phyloP scores from a whole-genome alignment of 139 green algal genomes.

The Pycnococcus provasolii region DNA sequence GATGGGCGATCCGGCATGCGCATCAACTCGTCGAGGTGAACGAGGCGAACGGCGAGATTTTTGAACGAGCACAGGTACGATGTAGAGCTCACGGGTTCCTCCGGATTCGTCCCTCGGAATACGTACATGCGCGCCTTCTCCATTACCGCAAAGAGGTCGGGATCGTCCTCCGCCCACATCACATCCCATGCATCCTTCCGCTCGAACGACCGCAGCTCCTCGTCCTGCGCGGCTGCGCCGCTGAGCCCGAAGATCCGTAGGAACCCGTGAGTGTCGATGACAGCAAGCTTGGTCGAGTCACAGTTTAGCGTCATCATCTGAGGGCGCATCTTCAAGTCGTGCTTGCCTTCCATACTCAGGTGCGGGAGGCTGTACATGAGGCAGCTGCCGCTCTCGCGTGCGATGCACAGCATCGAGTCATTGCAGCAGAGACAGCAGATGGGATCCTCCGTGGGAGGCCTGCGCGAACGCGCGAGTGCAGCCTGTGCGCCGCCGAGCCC shows the following conservation, averaged over 20 bases:
- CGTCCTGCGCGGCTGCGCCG: slow-evolving; percentile 16
- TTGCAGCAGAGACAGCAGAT: slow-evolving; percentile 46
- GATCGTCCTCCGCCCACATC: slow-evolving; percentile 61
- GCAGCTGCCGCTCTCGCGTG: slow-evolving; percentile 43
- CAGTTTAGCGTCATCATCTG: slow-evolving; percentile 56
- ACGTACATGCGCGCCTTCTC: slow-evolving; percentile 73
- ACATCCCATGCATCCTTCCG: slow-evolving; percentile 60
- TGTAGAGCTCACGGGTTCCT: slow-evolving; percentile 59
- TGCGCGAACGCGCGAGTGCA: not conserved
- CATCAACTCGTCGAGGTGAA: slow-evolving; percentile 59
- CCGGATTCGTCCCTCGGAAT: slow-evolving; percentile 53
- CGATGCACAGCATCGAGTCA: slow-evolving; percentile 47
- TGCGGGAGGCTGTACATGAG: slow-evolving; percentile 42
- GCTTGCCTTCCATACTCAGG: slow-evolving; percentile 34
- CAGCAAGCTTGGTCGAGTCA: slow-evolving; percentile 46
- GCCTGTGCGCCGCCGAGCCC: no score
- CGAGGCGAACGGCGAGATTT: slow-evolving; percentile 50
- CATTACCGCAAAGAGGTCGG: slow-evolving; percentile 65
- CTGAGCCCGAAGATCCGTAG: slow-evolving; percentile 56
- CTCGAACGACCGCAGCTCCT: slow-evolving; percentile 10
- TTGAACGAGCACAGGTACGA: slow-evolving; percentile 55
- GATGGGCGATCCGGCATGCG: slow-evolving; percentile 48
- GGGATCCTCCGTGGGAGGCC: slow-evolving; percentile 36
- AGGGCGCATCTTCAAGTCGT: slow-evolving; percentile 44
- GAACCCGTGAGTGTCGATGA: slow-evolving; percentile 65